Base-by-base conservation (phyloP, 371 early-diverging fungal species). In the Mucor indicus region DNA sequence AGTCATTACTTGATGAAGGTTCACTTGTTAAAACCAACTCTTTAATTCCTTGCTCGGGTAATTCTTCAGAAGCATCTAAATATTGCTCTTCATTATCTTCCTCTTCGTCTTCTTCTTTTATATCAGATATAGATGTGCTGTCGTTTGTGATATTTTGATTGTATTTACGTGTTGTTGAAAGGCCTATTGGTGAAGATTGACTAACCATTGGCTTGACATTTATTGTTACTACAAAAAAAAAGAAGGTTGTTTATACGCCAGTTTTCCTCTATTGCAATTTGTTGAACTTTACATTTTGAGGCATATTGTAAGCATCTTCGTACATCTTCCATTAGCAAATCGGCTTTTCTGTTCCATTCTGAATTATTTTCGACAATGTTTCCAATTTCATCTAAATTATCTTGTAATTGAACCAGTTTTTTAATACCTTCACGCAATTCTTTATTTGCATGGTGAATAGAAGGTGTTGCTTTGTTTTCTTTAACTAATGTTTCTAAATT, bases 381-480 rank as follows among this genome's bases (percentile, higher is more conserved):
- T 4, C 43, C 57, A 27, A 48, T 45, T 17, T 64, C 60, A 33
- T 60, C 64, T 11, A 56, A 33, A 37, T 48, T 49, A 38, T 64
- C 64, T 41, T 60, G 60, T 24, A 64, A 33, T 21, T 56, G 53
- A 20, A 64, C 60, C 6, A 64, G 44, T 16, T 49, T 38, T 37
- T 56, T 64, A 5, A 64, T 60, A 16, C 57, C 60, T 20, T 56
- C 60, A 15, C 53, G 52, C 31, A 64, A 40, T 12, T 60, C 57
- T 48, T 47, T 48, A 15, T 38, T 46, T 1, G 53, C 40, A 27
- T 44, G 36, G 10, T 25, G 25, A 15, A 48, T 45, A 6, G 50
- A 12, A n/a, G 50, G 23, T 2, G 50, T 46, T 9, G 48, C 49
- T 20, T 45, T 44, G 7, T 44, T 35, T 5, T 53, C 45, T 38